phyloP scores from a whole-genome alignment of 352 stramenopile species.

The Phytophthora macrochlamydospora region DNA sequence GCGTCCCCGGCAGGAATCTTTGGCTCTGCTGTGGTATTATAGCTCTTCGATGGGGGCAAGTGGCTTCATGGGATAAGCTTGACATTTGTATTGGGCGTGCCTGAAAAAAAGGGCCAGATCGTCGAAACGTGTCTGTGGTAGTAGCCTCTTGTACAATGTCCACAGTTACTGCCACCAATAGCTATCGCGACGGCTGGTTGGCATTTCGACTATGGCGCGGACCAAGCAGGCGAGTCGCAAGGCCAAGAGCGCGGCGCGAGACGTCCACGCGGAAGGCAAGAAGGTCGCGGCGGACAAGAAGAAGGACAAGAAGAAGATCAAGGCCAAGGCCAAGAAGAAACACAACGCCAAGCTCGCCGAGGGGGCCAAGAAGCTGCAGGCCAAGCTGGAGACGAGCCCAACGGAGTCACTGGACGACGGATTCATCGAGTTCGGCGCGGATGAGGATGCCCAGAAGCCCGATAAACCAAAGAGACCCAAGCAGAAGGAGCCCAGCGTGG shows the following conservation, averaged over 20 bases:
- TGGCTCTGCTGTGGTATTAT: not conserved
- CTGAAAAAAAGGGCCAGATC: not conserved
- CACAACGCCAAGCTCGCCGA: slow-evolving; percentile 59
- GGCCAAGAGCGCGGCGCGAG: slow-evolving; percentile 30
- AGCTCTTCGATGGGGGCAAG: too few relatives aligned
- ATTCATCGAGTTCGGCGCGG: slow-evolving; percentile 56
- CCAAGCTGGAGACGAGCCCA: slow-evolving; percentile 9
- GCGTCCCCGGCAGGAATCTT: slow-evolving; percentile 5
- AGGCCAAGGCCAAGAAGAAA: slow-evolving; percentile 62
- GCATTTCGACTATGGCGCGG: slow-evolving; percentile 41
- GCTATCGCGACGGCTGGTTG: not conserved
- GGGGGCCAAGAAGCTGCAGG: slow-evolving; percentile 45
- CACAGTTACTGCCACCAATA: not conserved
- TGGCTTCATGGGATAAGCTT: too few relatives aligned
- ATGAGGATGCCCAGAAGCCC: slow-evolving; percentile 11
- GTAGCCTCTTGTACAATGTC: not conserved
- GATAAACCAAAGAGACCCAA: slow-evolving; percentile 13
- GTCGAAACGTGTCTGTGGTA: slow-evolving; percentile 12
- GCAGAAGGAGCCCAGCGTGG: slow-evolving; percentile 16
- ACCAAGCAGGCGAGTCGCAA: slow-evolving; percentile 46
- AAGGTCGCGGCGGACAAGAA: slow-evolving; percentile 41
- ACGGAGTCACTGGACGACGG: slow-evolving; percentile 33
- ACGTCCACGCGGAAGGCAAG: slow-evolving; percentile 41
- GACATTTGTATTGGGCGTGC: slow-evolving; percentile 9
- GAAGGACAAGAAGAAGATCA: slow-evolving; percentile 63